These are phyloP conservation scores for Solanum bulbocastanum DNA, from an alignment of 257 asterid genomes.

Conservation along the genomic window DNA sequence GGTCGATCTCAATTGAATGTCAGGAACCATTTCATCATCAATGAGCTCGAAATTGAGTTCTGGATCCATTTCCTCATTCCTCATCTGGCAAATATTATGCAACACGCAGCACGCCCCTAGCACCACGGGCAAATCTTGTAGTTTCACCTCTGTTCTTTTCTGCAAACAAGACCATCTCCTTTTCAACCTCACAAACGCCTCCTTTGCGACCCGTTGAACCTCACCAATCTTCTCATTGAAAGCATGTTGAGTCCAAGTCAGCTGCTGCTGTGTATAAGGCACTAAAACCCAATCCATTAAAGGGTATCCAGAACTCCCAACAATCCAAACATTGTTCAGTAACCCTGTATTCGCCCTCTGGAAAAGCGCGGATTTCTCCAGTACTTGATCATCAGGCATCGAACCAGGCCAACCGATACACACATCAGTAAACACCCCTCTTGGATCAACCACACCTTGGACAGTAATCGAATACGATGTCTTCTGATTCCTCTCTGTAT, in stretches of 20 bases:
- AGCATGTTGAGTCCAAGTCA: conserved; percentile 92
- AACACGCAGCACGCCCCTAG: conserved; percentile 92
- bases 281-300: conserved; percentile 88
- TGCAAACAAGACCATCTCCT: conserved; percentile 91
- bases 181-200: conserved; percentile 59
- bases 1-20: conserved; percentile 51
- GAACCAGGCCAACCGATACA: conserved; percentile 97
- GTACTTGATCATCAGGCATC: conserved; percentile 84
- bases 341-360: conserved; percentile 72
- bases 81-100: conserved; percentile 85
- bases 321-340: conserved; percentile 59
- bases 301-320: conserved; percentile 72
- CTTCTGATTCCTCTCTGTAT: conserved; percentile 82
- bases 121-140: conserved; percentile 80
- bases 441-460: conserved; percentile 77
- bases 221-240: conserved; percentile 75
- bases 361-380: conserved; percentile 70
- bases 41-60: conserved; percentile 41
- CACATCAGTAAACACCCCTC: conserved; percentile 68
- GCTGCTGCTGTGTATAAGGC: conserved; percentile 65
- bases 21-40: conserved; percentile 88
- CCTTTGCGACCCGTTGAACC: conserved; percentile 36
- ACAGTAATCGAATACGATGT: conserved; percentile 85
- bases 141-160: conserved; percentile 80
- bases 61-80: conserved; percentile 49